These are phyloP conservation scores for Jaltomata sinuosa DNA, from an alignment of 257 asterid species.

Conservation along the genomic window DNA sequence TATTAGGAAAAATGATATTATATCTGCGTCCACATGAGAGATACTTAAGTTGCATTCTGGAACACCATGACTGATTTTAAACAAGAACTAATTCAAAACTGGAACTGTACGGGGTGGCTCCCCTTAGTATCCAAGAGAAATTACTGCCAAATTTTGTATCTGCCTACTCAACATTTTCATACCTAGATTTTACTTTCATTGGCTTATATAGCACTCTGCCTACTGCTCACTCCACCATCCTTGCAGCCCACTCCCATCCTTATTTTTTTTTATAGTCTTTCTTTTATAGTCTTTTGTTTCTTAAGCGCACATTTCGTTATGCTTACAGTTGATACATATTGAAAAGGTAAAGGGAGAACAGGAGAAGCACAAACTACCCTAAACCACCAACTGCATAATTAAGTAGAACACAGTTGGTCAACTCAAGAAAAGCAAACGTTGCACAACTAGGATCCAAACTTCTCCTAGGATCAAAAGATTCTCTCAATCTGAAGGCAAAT, in stretches of 20 bases:
- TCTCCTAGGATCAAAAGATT: background rate
- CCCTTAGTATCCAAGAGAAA: background rate
- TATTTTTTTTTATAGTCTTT: background rate
- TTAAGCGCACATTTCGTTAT: background rate
- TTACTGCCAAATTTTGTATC: background rate
- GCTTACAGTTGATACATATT: background rate
- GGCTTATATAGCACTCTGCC: background rate
- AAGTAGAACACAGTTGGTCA: background rate
- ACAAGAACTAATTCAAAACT: background rate
- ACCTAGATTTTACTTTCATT: background rate
- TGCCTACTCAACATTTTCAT: background rate
- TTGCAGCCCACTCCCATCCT: background rate
- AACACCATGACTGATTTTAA: background rate
- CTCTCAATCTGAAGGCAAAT: background rate
- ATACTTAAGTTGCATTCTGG: background rate
- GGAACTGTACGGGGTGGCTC: background rate
- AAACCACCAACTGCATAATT: background rate
- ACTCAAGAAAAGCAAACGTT: background rate
- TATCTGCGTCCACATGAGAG: background rate
- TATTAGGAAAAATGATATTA: background rate
- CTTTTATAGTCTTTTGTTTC: too few relatives aligned
- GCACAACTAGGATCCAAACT: background rate
- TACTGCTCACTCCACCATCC: background rate
- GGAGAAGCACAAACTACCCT: background rate
- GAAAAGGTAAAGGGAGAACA: background rate